Conservation (phyloP, 192 early-diverging fungal species). For the Mortierella alpina region DNA sequence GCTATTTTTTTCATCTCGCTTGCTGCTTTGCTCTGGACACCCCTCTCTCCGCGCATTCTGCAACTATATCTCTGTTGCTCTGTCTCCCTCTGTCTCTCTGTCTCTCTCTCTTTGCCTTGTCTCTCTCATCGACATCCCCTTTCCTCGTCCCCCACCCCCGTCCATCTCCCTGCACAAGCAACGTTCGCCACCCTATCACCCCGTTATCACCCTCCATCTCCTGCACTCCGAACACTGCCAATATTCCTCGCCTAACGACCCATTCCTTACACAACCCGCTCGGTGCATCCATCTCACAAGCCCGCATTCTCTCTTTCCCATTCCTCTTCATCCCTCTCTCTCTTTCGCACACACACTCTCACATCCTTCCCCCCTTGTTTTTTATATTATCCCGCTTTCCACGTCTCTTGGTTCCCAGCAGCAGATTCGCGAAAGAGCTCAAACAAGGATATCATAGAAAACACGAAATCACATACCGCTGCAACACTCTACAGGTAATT, state of each 20-base stretch:
- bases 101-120: slow-evolving; percentile 10
- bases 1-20: background rate
- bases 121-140: background rate
- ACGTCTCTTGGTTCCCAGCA: background rate
- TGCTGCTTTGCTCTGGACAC: background rate
- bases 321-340: background rate
- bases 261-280: background rate
- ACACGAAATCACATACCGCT: background rate
- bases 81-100: background rate
- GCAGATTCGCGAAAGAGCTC: no score
- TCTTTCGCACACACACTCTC: background rate
- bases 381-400: background rate
- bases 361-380: background rate
- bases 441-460: background rate
- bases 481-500: no score
- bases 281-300: no score
- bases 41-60: background rate
- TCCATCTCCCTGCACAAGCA: background rate
- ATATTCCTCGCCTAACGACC: background rate
- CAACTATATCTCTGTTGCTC: background rate
- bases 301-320: background rate
- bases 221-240: background rate
- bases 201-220: background rate
- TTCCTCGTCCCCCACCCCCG: background rate
- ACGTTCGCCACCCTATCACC: background rate